phyloP scores from a whole-genome alignment of 108 stramenopile genomes.

The Skeletonema potamos region DNA sequence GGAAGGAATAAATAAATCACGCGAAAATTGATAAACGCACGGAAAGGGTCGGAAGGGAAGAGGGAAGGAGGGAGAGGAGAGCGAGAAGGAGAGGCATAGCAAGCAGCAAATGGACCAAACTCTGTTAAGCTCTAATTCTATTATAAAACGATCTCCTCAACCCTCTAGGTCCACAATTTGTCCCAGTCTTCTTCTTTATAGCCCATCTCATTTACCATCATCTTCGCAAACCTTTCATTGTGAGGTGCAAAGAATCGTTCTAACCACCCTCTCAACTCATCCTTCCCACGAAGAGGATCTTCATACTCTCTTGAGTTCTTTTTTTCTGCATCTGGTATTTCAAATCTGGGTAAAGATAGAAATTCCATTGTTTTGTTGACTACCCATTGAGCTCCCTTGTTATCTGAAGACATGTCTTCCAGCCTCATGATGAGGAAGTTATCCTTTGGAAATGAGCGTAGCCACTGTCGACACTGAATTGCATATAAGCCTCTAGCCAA shows the following conservation, averaged over 20 bases:
- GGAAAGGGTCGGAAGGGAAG: no score
- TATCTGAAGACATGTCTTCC: constrained; percentile 67
- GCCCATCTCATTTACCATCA: constrained; percentile 38
- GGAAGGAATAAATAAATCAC: no score
- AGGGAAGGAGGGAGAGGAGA: no score
- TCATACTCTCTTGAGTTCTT: constrained; percentile 45
- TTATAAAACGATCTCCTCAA: background rate
- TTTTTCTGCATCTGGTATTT: constrained; percentile 29
- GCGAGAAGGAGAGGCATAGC: no score
- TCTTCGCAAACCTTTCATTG: constrained; percentile 37
- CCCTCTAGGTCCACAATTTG: constrained; percentile 19
- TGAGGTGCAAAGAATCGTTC: constrained; percentile 47
- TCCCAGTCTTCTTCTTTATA: constrained; percentile 37
- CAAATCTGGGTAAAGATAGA: constrained; percentile 52
- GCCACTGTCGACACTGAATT: constrained; percentile 92
- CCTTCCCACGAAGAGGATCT: constrained; percentile 30
- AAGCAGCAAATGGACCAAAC: no score
- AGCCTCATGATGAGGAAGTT: constrained; percentile 77
- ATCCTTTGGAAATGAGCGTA: constrained; percentile 67
- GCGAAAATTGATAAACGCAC: no score
- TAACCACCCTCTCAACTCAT: constrained; percentile 35
- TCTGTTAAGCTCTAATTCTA: no score
- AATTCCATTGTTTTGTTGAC: constrained; percentile 49
- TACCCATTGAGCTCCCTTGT: constrained; percentile 48
- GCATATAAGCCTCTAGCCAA: constrained; percentile 91